Base-by-base conservation (phyloP, 495 filamentous ascomycete genomes). In the Haplographium delicatum region DNA sequence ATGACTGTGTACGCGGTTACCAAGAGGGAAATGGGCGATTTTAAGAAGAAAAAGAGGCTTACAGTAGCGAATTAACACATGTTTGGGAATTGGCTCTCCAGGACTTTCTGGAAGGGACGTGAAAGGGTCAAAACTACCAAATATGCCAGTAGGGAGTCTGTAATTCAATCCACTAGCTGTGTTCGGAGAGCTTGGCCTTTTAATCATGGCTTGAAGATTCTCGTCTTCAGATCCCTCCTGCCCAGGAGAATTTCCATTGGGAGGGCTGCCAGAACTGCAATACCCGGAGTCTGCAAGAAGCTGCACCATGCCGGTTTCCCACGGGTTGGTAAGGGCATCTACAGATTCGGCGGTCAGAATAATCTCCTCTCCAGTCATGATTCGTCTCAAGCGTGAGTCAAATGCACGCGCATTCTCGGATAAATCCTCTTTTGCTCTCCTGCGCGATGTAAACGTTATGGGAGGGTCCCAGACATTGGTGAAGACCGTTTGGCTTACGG, bases 51-150 rank as follows among this genome's bases (percentile, higher is more conserved):
- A n/a, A n/a, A n/a, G n/a, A n/a, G n/a, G 47, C 42, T 39, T 38
- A 47, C 43, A 54, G 20, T 54, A 45, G n/a, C 26, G 24, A 22
- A 54, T 54, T 11, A 54, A 31, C 8, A 44, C 27, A 22, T 49
- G 28, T 26, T 48, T 54, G 2, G 44, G 44, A 8, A 54, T 18
- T 15, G 52, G 44, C 37, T 44, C 46, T 4, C 30, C 52, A n/a
- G 7, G 8, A n/a, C 38, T 48, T n/a, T 34, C 33, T 3, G 52
- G 52, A 8, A 50, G 27, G 4, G 40, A 23, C 1, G 44, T 44
- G 25, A 54, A 54, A 0, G 44, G 52, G 16, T 54, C 52, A 5
- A 34, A 28, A 4, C 44, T 44, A 3, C 45, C 39, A 1, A 54
- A 10, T 9, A 39, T 33, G 11, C 44, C 39, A 27, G 30, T 28